Evolutionary conservation across 1,139 yeast genomes (phyloP).

Genomic region (Geotrichum reessii): DNA sequence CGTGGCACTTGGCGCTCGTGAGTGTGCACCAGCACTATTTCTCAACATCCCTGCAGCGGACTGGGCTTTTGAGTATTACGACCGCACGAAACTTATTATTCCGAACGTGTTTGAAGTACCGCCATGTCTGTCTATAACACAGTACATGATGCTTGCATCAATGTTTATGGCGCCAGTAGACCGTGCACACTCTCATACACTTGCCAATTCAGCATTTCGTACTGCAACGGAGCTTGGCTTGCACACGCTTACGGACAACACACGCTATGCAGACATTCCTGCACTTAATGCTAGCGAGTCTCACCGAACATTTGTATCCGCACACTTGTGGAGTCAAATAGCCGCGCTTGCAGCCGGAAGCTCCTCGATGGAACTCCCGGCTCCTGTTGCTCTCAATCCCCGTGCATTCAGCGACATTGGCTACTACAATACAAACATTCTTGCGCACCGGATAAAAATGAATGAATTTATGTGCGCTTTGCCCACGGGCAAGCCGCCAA

Average conservation of each 20-base stretch:
- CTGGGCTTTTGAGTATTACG: slow-evolving; percentile 23
- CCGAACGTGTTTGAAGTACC: slow-evolving; percentile 22
- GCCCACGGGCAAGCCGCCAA: not conserved
- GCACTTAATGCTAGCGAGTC: slow-evolving; percentile 19
- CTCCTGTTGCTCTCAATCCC: slow-evolving; percentile 8
- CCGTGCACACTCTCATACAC: slow-evolving; percentile 20
- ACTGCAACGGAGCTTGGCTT: slow-evolving; percentile 21
- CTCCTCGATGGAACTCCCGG: slow-evolving; percentile 10
- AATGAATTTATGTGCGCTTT: not conserved
- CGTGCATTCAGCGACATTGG: slow-evolving; percentile 3
- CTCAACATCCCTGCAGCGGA: slow-evolving; percentile 17
- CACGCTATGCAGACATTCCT: slow-evolving; percentile 16
- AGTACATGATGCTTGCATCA: slow-evolving; percentile 21
- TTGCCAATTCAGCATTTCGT: slow-evolving; percentile 20
- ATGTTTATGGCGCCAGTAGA: slow-evolving; percentile 21
- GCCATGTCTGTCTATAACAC: slow-evolving; percentile 19
- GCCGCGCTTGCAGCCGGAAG: slow-evolving; percentile 13
- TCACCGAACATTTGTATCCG: slow-evolving; percentile 23
- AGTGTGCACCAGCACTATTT: not conserved
- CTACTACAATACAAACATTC: not conserved
- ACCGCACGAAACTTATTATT: slow-evolving; percentile 19
- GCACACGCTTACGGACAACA: slow-evolving; percentile 16
- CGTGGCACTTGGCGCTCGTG: slow-evolving; percentile 24
- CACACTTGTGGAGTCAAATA: slow-evolving; percentile 20
- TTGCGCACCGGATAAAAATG: slow-evolving; percentile 10